Conservation (phyloP, 495 filamentous ascomycete genomes). For the Aspergillus cavernicola region DNA sequence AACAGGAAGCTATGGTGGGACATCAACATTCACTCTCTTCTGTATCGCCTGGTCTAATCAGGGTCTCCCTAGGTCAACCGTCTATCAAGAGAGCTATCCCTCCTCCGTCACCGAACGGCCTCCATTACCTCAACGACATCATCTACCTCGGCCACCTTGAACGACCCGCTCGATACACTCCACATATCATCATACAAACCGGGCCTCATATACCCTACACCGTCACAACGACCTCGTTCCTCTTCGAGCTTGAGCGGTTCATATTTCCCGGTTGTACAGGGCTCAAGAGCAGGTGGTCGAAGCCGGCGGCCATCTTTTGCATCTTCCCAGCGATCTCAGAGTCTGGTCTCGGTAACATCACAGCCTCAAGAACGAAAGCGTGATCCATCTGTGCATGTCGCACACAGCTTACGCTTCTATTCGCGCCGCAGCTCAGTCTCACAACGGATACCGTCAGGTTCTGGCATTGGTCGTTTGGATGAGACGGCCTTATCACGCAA, state of each 20-base stretch:
- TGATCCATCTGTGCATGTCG: constrained; percentile 23
- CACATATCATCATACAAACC: constrained; percentile 47
- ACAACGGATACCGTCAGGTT: constrained; percentile 23
- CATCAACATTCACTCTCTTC: background rate
- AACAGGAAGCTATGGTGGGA: constrained; percentile 88
- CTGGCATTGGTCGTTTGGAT: constrained; percentile 51
- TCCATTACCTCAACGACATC: constrained; percentile 79
- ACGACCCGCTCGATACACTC: constrained; percentile 45
- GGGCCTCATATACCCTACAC: constrained; percentile 50
- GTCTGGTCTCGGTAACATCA: constrained; percentile 32
- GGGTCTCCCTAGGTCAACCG: constrained; percentile 68
- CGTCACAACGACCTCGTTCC: constrained; percentile 61
- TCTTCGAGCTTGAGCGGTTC: constrained; percentile 58
- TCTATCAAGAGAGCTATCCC: constrained; percentile 77
- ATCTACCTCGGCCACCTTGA: constrained; percentile 61
- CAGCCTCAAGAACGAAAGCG: constrained; percentile 18
- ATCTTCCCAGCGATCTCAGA: constrained; percentile 40
- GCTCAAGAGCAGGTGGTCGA: constrained; percentile 34
- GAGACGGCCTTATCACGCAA: constrained; percentile 57
- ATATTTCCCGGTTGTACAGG: constrained; percentile 45
- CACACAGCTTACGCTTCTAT: constrained; percentile 26
- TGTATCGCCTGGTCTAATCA: background rate
- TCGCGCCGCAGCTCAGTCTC: constrained; percentile 31
- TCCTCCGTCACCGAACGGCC: constrained; percentile 76
- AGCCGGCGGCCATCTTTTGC: constrained; percentile 43